These are phyloP conservation scores for Tetradesmus obliquus DNA, from an alignment of 139 green algal species.

Conservation along the genomic window DNA sequence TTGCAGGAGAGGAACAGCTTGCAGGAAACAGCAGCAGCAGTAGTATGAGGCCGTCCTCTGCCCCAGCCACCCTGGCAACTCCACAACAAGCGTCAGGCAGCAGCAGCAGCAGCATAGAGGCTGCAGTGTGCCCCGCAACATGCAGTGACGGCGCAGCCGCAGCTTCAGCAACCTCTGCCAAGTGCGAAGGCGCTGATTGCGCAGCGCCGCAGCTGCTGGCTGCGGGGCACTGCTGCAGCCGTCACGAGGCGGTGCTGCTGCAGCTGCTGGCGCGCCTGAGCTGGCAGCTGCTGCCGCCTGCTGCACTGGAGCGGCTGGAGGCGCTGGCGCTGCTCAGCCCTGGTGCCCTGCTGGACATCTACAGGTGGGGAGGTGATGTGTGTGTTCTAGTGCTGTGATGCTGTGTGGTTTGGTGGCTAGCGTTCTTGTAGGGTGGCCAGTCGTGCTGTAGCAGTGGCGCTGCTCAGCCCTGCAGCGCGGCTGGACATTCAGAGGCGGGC, in stretches of 20 bases:
- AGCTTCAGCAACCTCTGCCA: not conserved
- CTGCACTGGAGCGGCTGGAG: constrained; percentile 19
- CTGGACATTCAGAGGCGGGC: too few species aligned
- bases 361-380: not conserved
- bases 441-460: too few species aligned
- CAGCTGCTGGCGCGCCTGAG: constrained; percentile 23
- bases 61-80: not conserved
- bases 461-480: too few species aligned
- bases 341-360: constrained; percentile 5
- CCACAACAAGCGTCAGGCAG: not conserved
- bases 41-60: not conserved
- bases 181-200: not conserved
- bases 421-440: too few species aligned
- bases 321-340: not conserved
- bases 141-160: not conserved
- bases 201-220: not conserved
- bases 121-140: not conserved
- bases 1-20: not conserved
- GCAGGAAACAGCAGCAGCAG: not conserved
- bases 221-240: constrained; percentile 10
- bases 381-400: too few species aligned
- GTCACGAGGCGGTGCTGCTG: constrained; percentile 19
- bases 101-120: not conserved
- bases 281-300: constrained; percentile 30
- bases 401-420: too few species aligned